phyloP scores from a whole-genome alignment of 2,329 filamentous ascomycete genomes.

The Phyllosticta paracitricarpa region DNA sequence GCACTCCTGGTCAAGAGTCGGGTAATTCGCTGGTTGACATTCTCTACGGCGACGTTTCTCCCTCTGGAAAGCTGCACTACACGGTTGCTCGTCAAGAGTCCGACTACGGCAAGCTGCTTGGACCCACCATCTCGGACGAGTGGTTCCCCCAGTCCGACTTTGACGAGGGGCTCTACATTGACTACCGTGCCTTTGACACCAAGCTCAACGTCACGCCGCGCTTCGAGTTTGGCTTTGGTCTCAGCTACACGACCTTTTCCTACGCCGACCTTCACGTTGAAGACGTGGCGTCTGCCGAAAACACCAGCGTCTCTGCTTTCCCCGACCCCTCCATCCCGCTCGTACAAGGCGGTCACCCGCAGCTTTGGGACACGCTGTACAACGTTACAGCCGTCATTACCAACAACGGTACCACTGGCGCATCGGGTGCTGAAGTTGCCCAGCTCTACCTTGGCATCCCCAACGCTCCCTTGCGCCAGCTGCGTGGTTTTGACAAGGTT shows the following conservation, averaged over 20 bases:
- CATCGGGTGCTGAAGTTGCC: conserved; percentile 9
- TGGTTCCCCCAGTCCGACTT: conserved; percentile 27
- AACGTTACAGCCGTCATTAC: conserved; percentile 10
- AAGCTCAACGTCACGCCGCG: conserved; percentile 56
- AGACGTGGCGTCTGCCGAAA: conserved; percentile 21
- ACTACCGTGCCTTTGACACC: conserved; percentile 36
- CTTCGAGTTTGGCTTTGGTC: conserved; percentile 58
- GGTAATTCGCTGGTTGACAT: conserved; percentile 20
- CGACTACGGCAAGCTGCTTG: conserved; percentile 56
- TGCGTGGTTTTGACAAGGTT: conserved; percentile 13
- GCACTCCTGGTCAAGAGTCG: conserved; percentile 21
- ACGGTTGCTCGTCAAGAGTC: conserved; percentile 65
- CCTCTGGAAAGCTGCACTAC: conserved; percentile 77
- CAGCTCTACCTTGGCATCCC: conserved; percentile 21
- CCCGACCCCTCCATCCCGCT: background rate
- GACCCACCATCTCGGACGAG: conserved; percentile 17
- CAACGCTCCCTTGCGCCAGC: conserved; percentile 15
- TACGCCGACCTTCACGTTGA: conserved; percentile 45
- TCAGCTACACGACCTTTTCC: conserved; percentile 54
- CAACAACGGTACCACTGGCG: conserved; percentile 11
- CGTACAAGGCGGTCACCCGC: conserved; percentile 9
- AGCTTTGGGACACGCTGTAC: conserved; percentile 8
- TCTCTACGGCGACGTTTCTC: conserved; percentile 42
- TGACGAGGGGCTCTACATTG: conserved; percentile 35
- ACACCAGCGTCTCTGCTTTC: background rate